These are phyloP conservation scores for Hemerocallis citrina DNA, from an alignment of 106 monocot species.

Conservation along the genomic window DNA sequence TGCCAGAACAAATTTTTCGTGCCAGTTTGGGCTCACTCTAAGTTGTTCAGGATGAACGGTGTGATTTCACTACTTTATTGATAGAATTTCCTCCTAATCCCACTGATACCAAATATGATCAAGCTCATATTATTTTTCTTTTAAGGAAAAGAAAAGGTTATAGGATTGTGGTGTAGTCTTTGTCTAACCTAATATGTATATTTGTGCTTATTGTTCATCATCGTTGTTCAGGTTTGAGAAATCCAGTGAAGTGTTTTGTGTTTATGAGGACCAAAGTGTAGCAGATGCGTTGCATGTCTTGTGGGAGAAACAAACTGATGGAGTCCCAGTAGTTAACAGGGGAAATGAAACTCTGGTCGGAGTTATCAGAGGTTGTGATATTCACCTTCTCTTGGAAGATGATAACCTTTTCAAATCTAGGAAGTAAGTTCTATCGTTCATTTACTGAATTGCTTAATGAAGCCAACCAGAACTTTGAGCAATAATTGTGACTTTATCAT, in stretches of 20 bases:
- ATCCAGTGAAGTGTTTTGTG: not conserved
- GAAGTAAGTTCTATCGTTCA: slow-evolving; percentile 18
- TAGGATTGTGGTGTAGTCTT: not conserved
- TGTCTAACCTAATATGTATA: not conserved
- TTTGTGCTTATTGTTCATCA: not conserved
- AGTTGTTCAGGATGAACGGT: too few relatives aligned
- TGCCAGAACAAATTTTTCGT: too few relatives aligned
- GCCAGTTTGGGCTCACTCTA: too few relatives aligned
- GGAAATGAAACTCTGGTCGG: slow-evolving; percentile 22
- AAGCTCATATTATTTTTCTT: not conserved
- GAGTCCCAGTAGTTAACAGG: slow-evolving; percentile 22
- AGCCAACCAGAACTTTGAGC: not conserved
- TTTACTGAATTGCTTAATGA: not conserved
- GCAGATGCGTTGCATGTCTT: slow-evolving; percentile 26
- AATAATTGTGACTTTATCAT: not conserved
- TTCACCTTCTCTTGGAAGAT: slow-evolving; percentile 33
- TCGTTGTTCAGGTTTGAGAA: slow-evolving; percentile 22
- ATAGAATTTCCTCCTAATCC: too few relatives aligned
- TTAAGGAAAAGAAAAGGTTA: not conserved
- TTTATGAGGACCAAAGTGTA: slow-evolving; percentile 23
- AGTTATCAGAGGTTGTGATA: slow-evolving; percentile 20
- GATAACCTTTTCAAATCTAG: slow-evolving; percentile 18
- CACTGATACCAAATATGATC: not conserved
- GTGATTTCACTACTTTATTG: too few relatives aligned
- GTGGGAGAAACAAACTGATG: slow-evolving; percentile 23